Evolutionary conservation across 371 early-diverging fungal genomes (phyloP), one percentile per base, ranked within the genome.

Genomic region (Apophysomyces variabilis): DNA sequence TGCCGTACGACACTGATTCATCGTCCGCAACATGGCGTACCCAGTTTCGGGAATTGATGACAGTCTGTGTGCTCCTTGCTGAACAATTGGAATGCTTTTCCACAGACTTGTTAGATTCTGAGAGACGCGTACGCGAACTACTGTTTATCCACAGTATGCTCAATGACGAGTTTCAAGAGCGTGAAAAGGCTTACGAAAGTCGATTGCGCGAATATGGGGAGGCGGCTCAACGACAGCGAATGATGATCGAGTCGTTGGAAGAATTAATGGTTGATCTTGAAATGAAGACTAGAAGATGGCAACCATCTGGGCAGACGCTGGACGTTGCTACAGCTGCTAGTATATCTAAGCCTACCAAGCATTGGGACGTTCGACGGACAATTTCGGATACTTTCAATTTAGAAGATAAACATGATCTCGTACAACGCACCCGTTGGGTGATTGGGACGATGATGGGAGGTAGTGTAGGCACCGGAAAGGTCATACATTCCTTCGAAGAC

Each of bases 11-110:
- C 36, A 44, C 18, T 60, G 50, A 50, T 50, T 62, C 57, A 41
- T 43, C 50, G 16, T 36, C 66, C 41, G 60, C 50, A 3, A 60
- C 60, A 44, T 76, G 76, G 76, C 61, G 68, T 36, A 39, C 65
- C 16, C 66, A 76, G 11, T 76, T 76, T 60, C 59, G 72, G 6
- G 54, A 58, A 11, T 57, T 76, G 0, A 68, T 73, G 54, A 63
- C 71, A 6, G 45, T 43, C 32, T 76, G 76, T 59, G 73, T 76
- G n/a, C 61, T 68, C 18, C 73, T 70, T 58, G 72, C 76, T 11
- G 76, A 76, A 60, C 63, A 62, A 43, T 61, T 76, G 8, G 76
- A 76, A 60, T 64, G 68, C 4, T 16, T 76, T 9, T 76, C 76
- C 0, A 73, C 73, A 1, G 71, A 73, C 2, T 47, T 76, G 0